phyloP scores from a whole-genome alignment of 805 yeast genomes.

The Dipodascus albidus region DNA sequence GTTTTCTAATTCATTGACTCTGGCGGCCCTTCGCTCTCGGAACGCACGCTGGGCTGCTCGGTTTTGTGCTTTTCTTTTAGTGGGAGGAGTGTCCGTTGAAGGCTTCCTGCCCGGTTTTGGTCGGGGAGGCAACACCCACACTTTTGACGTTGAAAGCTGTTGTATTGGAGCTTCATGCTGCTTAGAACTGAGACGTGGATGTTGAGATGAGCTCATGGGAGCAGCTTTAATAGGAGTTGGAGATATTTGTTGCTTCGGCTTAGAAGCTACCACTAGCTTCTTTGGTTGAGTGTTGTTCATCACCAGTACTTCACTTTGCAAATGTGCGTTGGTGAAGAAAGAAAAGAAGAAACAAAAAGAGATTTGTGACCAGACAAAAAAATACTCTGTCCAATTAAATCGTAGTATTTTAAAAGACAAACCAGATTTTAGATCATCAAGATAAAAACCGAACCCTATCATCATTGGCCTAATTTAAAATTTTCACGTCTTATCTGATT shows the following conservation, averaged over 20 bases:
- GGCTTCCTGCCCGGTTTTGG: slow-evolving; percentile 58
- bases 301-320: background rate
- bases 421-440: background rate
- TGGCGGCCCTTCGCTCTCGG: slow-evolving; percentile 74
- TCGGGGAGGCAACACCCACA: slow-evolving; percentile 78
- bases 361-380: background rate
- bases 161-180: slow-evolving; percentile 6
- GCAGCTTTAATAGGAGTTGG: background rate
- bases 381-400: background rate
- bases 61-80: slow-evolving; percentile 81
- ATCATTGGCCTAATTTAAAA: background rate
- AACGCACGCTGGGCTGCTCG: slow-evolving; percentile 92
- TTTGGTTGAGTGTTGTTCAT: background rate
- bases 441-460: background rate
- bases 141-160: slow-evolving; percentile 46
- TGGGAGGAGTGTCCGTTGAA: slow-evolving; percentile 67
- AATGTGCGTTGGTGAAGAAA: background rate
- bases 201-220: background rate
- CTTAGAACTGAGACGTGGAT: background rate
- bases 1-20: slow-evolving; percentile 68
- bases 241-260: background rate
- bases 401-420: background rate
- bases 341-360: background rate
- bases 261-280: background rate
- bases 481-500: background rate